Evolutionary conservation across 306 rosid species (phyloP), one percentile per base, ranked within the genome.

Genomic region (Trifolium subterraneum): DNA sequence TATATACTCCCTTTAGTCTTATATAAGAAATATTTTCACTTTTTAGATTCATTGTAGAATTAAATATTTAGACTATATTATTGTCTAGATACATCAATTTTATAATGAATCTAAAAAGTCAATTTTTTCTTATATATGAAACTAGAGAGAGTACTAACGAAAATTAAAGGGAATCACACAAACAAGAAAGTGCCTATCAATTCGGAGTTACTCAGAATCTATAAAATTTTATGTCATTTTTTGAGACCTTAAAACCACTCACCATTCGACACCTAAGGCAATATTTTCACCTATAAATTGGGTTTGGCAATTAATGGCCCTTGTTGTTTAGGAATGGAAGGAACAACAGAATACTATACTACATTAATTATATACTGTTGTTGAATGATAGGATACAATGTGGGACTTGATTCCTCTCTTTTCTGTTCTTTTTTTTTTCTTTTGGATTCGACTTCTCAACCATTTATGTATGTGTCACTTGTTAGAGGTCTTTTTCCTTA

Each of bases 261-360:
- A 25, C 38, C n/a, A 13, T 58, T 58, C 64, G 64, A 58, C 64
- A 58, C 25, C 18, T 3, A 2, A 25, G 36, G 13, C 36, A 2
- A 23, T 58, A 56, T 25, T 6, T 23, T 23, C 16, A 22, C 5
- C 59, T 18, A 19, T 51, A 18, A 3, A 52, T 9, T n/a, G 4
- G 60, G 29, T 29, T 52, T 52, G 20, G 7, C 60, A 52, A 58
- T 23, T 58, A 56, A 58, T 25, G 5, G 36, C 5, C 64, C 16
- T 58, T 58, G 64, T 58, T 29, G 35, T 58, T 58, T 58, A 25
- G 64, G 64, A 25, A 58, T 25, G 35, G 64, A 16, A 58, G 2
- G n/a, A 58, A 11, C 64, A 25, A 25, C 63, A 56, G 8, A 12
- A 56, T 20, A 10, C 61, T 20, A 54, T 22, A 10, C 62, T 23